Conservation (phyloP, 306 rosid species). For the Canavalia gladiata region DNA sequence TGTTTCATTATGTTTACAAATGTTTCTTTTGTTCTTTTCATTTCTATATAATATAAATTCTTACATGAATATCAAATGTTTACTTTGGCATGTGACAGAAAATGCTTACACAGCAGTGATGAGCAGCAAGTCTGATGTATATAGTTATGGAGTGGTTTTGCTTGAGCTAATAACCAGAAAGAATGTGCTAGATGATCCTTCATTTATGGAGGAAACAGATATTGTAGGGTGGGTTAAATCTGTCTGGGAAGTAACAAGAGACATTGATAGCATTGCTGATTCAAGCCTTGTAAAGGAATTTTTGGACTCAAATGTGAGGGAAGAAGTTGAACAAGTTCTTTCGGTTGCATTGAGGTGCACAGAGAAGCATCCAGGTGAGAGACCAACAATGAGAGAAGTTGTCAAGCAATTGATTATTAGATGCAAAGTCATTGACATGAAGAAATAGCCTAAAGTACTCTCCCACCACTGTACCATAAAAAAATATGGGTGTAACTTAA, state of each 20-base stretch:
- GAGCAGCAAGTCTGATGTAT: conserved; percentile 66
- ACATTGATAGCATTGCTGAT: conserved; percentile 56
- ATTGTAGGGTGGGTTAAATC: conserved; percentile 62
- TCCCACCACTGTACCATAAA: too few species aligned
- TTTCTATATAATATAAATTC: background rate
- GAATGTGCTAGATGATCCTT: conserved; percentile 53
- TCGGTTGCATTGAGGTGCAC: conserved; percentile 65
- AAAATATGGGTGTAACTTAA: too few species aligned
- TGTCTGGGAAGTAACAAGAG: conserved; percentile 51
- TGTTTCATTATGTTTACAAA: background rate
- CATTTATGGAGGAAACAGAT: conserved; percentile 48
- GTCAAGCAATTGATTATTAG: conserved; percentile 8
- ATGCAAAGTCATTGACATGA: background rate
- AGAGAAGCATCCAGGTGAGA: conserved; percentile 50
- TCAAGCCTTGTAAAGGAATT: conserved; percentile 54
- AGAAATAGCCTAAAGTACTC: background rate
- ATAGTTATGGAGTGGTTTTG: conserved; percentile 74
- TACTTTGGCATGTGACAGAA: conserved; percentile 47
- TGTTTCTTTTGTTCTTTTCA: too few species aligned
- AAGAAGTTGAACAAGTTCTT: conserved; percentile 38
- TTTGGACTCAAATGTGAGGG: background rate
- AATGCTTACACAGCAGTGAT: conserved; percentile 54
- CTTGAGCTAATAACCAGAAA: conserved; percentile 73
- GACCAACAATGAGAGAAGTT: conserved; percentile 67
- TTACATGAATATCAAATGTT: conserved; percentile 10